Conservation (phyloP, 495 filamentous ascomycete genomes). For the Lophium mytilinum region DNA sequence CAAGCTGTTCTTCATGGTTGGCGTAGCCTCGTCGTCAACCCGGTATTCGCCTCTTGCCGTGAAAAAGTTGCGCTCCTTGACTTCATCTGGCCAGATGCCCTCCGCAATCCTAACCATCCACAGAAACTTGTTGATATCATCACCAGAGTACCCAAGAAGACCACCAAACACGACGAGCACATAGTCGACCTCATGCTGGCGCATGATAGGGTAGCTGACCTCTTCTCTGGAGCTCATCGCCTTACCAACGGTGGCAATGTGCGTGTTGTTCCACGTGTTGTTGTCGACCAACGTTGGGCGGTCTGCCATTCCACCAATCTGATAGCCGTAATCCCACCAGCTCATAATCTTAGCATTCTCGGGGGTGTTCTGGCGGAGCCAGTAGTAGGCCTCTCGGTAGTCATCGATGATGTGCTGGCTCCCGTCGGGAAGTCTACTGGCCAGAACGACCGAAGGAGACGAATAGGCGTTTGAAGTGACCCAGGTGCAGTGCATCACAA, state of each 20-base stretch:
- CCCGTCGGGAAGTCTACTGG: constrained; percentile 85
- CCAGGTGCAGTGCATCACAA: constrained; percentile 98
- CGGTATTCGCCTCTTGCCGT: constrained; percentile 91
- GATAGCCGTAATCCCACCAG: constrained; percentile 99
- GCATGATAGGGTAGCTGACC: constrained; percentile 96
- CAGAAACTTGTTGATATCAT: constrained; percentile 99
- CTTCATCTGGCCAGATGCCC: constrained; percentile 98
- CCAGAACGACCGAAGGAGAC: constrained; percentile 93
- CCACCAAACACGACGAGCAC: constrained; percentile 96
- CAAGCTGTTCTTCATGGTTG: constrained; percentile 97
- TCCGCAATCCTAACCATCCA: constrained; percentile 99
- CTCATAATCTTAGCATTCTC: constrained; percentile 98
- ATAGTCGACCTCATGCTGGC: constrained; percentile 97
- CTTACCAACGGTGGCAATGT: constrained; percentile 98
- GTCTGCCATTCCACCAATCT: constrained; percentile 99
- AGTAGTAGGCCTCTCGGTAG: constrained; percentile 99
- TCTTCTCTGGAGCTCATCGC: constrained; percentile 97
- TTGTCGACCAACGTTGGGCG: constrained; percentile 97
- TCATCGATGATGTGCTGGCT: constrained; percentile 98
- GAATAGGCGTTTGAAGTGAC: constrained; percentile 98
- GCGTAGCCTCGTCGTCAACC: constrained; percentile 89
- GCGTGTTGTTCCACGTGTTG: constrained; percentile 99
- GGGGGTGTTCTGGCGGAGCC: constrained; percentile 94
- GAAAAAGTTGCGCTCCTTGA: constrained; percentile 96
- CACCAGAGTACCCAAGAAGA: constrained; percentile 94